Conservation (phyloP, 257 asterid genomes). For the Solanum neorickii region DNA sequence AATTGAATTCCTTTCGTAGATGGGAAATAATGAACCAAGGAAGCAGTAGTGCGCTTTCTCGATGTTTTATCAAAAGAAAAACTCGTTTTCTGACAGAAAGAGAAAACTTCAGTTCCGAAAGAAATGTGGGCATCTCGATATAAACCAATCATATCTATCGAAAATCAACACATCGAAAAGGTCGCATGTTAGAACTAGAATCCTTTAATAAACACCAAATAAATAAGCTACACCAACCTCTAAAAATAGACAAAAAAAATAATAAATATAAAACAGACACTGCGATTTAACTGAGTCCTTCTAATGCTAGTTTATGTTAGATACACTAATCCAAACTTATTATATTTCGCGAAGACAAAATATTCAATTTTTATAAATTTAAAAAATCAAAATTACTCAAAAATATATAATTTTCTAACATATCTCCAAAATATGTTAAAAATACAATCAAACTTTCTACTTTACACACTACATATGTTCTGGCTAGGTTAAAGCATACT, state of each 20-base stretch:
- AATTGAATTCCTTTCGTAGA: too few relatives aligned
- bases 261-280: neutral
- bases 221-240: neutral
- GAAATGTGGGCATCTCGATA: neutral
- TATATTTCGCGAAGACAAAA: neutral
- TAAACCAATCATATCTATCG: neutral
- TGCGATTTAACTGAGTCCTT: accelerated
- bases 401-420: neutral
- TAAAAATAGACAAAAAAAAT: neutral
- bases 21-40: neutral
- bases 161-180: neutral
- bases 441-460: neutral
- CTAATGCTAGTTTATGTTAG: neutral
- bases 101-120: neutral
- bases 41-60: neutral
- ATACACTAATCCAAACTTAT: neutral
- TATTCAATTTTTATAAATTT: neutral
- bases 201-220: neutral
- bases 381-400: neutral
- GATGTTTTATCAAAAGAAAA: neutral
- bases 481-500: neutral
- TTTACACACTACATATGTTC: neutral
- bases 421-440: neutral
- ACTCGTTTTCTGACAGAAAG: neutral
- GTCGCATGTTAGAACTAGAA: neutral